Evolutionary conservation across 208 protist genomes (phyloP), one percentile per base, ranked within the genome.

Genomic region (Spongospora subterranea): DNA sequence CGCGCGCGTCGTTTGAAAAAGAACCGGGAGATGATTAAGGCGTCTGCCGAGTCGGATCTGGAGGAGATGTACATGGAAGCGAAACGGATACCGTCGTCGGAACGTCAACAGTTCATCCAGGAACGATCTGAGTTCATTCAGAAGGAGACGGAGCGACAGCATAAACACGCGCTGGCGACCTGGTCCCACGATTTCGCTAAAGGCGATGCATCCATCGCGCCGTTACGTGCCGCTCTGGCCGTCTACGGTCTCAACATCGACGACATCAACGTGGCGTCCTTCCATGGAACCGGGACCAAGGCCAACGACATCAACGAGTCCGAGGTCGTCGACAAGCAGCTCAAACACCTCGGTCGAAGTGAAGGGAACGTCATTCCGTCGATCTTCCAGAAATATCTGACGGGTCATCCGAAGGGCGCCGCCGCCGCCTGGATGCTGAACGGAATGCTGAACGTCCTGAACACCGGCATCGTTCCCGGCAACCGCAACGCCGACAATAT

Each of bases 371-470:
- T 88, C n/a, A 71, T 96, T 29, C 89, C 60, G 0, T 88, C 92
- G 43, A 92, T 96, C 35, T 95, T 93, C 90, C 95, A 96, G 88
- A 96, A 96, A 71, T 96, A 94, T 54, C 93, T 96, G 29, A 96
- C 95, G 20, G 94, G 94, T n/a, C 94, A 95, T 76, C 94, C 94
- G 53, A 95, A 95, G 93, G 95, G 94, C 66, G 94, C 95, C 41
- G 95, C 95, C 0, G 92, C 92, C 0, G 94, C 95, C 43, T 96
- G 95, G 95, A 96, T 96, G 95, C 92, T 96, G 46, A 96, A 96
- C 90, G 95, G 95, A 66, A 50, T 95, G 65, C 89, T 96, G 0
- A 94, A 96, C 88, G 76, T 45, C 39, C 92, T 96, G 90, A 76
- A 91, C 43, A 41, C 89, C 43, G 82, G 90, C 71, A 54, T 95